These are phyloP conservation scores for Colletotrichum aenigma DNA, from an alignment of 2,329 filamentous ascomycete species.

Conservation along the genomic window DNA sequence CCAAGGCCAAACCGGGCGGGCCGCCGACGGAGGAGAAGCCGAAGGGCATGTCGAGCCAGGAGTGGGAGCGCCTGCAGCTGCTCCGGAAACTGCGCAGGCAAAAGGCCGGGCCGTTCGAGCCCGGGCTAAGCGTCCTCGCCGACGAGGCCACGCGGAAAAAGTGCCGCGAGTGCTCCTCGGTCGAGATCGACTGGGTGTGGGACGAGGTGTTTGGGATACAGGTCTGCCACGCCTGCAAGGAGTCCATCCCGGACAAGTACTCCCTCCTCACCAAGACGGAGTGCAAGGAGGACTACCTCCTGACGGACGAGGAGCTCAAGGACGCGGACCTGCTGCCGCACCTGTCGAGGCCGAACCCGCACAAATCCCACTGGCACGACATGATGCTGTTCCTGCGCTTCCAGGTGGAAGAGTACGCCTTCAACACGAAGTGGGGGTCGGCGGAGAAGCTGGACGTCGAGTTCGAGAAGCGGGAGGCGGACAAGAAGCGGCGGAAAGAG, in stretches of 20 bases:
- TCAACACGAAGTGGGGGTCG: conserved; percentile 89
- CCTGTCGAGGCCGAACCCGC: conserved; percentile 88
- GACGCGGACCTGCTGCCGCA: conserved; percentile 87
- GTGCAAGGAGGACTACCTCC: conserved; percentile 90
- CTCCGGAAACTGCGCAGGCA: conserved; percentile 73
- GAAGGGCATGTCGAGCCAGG: conserved; percentile 83
- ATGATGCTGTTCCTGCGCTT: conserved; percentile 97
- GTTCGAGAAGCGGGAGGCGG: conserved; percentile 77
- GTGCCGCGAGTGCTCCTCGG: conserved; percentile 80
- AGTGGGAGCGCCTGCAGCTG: conserved; percentile 88
- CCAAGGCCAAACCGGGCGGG: conserved; percentile 39
- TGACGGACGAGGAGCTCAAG: conserved; percentile 89
- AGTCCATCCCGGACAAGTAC: conserved; percentile 90
- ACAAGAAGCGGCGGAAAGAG: conserved; percentile 87
- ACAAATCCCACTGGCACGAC: conserved; percentile 95
- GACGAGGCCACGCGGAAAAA: conserved; percentile 69
- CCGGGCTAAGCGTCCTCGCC: conserved; percentile 77
- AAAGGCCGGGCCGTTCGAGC: conserved; percentile 85
- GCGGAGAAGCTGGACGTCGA: conserved; percentile 85
- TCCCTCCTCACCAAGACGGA: conserved; percentile 96
- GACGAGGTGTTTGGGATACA: conserved; percentile 79
- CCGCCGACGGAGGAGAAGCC: conserved; percentile 67
- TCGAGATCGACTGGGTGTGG: conserved; percentile 97
- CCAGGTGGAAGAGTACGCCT: conserved; percentile 93
- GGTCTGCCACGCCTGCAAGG: conserved; percentile 86